Evolutionary conservation across 1,284 basidiomycete species (phyloP), one percentile per base, ranked within the genome.

Genomic region (Chalciporus piperatoides): DNA sequence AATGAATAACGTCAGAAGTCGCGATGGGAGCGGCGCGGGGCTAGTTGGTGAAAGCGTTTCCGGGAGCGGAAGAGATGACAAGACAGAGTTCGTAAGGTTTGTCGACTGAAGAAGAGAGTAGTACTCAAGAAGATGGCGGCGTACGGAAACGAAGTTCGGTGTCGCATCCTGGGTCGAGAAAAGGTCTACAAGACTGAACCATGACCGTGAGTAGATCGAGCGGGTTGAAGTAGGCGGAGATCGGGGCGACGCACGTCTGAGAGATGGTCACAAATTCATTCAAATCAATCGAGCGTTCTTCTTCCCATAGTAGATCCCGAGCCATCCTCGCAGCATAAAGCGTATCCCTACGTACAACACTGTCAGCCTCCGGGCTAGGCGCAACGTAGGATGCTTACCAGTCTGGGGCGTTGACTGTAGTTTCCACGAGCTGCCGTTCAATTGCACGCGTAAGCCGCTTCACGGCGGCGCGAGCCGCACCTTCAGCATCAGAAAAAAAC

Each of bases 391-490:
- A 41, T 1, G 38, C 54, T 56, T 63, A 92, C 95, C 95, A 98
- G 67, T 97, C 90, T 24, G 90, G 86, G 8, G 92, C 90, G 65
- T 98, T 97, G 56, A 98, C 81, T 2, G 90, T 97, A 41, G 85
- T 73, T 62, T 84, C 81, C 32, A 84, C 68, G 55, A 98, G 72
- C 59, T 84, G 82, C 9, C 68, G 66, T 68, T 90, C 84, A 48
- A 97, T 84, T 28, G 75, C 71, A 51, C 78, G 79, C 14, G 94
- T 96, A 49, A 98, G 74, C 44, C 81, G 76, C 70, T 97, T 96
- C 52, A 92, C 95, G n/a, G 92, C 91, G 49, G 78, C 70, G 48
- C 91, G 84, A 46, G 84, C 75, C 2, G 79, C 80, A 6, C 82
- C 86, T 56, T 92, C 88, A 24, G 73, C 72, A 33, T 63, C 68